Percentiles rank a stretch among this genome's conserved stretches.
phyloP scores from a whole-genome alignment of 495 filamentous ascomycete genomes.

The Mytilinidion resinicola region DNA sequence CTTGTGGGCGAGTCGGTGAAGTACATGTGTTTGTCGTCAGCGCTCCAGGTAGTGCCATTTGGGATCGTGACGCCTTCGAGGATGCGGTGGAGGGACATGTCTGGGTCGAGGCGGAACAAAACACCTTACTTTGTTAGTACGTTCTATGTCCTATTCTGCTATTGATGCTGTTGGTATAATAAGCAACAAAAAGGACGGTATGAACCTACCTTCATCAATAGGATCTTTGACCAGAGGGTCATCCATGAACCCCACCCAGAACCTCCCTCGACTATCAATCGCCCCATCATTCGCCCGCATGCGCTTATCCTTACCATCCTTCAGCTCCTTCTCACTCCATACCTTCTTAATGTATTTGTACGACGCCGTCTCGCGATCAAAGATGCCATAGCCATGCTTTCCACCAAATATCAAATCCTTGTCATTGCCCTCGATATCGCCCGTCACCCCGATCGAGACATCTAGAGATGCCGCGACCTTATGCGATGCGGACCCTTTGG shows the following conservation, averaged over 20 bases:
- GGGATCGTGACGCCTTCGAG: slow-evolving; percentile 68
- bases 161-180: not conserved
- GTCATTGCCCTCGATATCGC: slow-evolving; percentile 67
- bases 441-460: slow-evolving; percentile 68
- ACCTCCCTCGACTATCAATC: slow-evolving; percentile 72
- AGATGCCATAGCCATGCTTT: slow-evolving; percentile 72
- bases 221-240: slow-evolving; percentile 42
- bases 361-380: slow-evolving; percentile 60
- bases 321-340: slow-evolving; percentile 47
- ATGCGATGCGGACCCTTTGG: slow-evolving; percentile 56
- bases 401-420: slow-evolving; percentile 67
- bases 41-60: slow-evolving; percentile 70
- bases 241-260: slow-evolving; percentile 89
- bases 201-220: slow-evolving; percentile 33
- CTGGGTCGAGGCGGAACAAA: slow-evolving; percentile 59
- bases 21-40: slow-evolving; percentile 70
- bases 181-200: slow-evolving; percentile 32
- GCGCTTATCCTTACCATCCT: slow-evolving; percentile 29
- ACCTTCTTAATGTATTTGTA: slow-evolving; percentile 55
- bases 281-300: slow-evolving; percentile 74
- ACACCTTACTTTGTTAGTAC: slow-evolving; percentile 37
- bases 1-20: slow-evolving; percentile 68
- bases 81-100: slow-evolving; percentile 53
- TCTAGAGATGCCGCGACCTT: slow-evolving; percentile 57
- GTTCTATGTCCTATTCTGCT: not conserved